Base-by-base conservation (phyloP, 305 asterid species). In the Rubia tinctorum region DNA sequence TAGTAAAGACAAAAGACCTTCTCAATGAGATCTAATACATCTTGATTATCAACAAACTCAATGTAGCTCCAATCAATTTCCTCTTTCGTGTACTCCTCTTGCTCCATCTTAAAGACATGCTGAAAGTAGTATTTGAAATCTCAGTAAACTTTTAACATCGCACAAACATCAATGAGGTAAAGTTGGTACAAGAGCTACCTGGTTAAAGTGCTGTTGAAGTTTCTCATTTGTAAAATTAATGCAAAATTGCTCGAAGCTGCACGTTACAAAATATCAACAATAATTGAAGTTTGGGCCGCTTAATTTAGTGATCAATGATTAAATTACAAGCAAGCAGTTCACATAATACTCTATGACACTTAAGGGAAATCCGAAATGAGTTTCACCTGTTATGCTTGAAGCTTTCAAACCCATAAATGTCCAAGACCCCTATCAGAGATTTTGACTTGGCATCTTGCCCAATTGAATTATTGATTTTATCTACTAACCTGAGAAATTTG, bases 31-130 rank as follows among this genome's bases (percentile, higher is more conserved):
- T 94, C 98, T 80, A 94, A 82, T 72, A 95, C 96, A 85, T 95
- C 98, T 83, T 92, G 97, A 86, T 92, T 92, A 80, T 95, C 98
- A 77, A 95, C 99, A 76, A 95, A 95, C 85, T 95, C 99, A 80
- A 95, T 95, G 84, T 95, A 95, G 90, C 99, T 92, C 99, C 99
- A 92, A 78, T 95, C 73, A 73, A 95, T 95, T 79, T 81, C 93
- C 86, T 94, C 99, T 87, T 91, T 92, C 39, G 90, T 86, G 85
- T 92, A 94, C 78, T 94, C 99, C 84, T 94, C 99, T 89, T 94
- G 99, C 84, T 94, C 98, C 98, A 89, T 95, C 86, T 95, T 95
- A 83, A 95, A 95, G 66, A 95, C 99, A 83, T 95, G 99, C 99
- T 95, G 98, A 78, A 77, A 74, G 70, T 40, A 69, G 77, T 69